Conservation (phyloP, 768 basidiomycete species). For the Lentinula detonsa region DNA sequence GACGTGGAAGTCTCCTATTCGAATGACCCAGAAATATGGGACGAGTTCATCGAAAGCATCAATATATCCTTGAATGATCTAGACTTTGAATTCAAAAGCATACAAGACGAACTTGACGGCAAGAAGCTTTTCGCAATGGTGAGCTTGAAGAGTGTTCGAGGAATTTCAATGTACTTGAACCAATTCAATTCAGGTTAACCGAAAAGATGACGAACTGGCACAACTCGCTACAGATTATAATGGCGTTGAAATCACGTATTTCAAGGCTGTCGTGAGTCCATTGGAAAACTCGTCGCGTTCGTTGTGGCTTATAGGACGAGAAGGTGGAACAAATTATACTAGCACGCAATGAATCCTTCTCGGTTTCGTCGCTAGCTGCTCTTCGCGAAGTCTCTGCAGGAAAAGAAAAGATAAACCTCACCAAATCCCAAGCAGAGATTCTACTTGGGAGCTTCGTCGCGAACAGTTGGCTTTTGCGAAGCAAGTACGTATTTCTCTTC, state of each 20-base stretch:
- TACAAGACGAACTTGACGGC: slow-evolving; percentile 61
- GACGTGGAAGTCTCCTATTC: slow-evolving; percentile 38
- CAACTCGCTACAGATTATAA: slow-evolving; percentile 83
- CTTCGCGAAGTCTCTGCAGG: slow-evolving; percentile 62
- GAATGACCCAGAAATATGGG: slow-evolving; percentile 45
- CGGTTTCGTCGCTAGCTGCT: slow-evolving; percentile 71
- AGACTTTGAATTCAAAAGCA: slow-evolving; percentile 64
- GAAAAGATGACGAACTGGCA: slow-evolving; percentile 74
- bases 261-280: slow-evolving; percentile 68
- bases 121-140: slow-evolving; percentile 66
- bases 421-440: slow-evolving; percentile 67
- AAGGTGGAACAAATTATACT: slow-evolving; percentile 88
- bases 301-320: not conserved
- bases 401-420: slow-evolving; percentile 55
- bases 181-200: slow-evolving; percentile 54
- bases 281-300: not conserved
- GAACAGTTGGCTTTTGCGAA: slow-evolving; percentile 73
- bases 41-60: slow-evolving; percentile 50
- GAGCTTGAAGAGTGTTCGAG: slow-evolving; percentile 16
- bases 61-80: slow-evolving; percentile 62
- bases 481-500: slow-evolving; percentile 46
- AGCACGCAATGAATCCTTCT: slow-evolving; percentile 68
- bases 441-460: slow-evolving; percentile 78
- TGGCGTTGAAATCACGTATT: slow-evolving; percentile 74
- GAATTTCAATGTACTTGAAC: not conserved